These are phyloP conservation scores for Tinospora cordifolia DNA, from an alignment of 164 flowering plant genomes.

Conservation along the genomic window DNA sequence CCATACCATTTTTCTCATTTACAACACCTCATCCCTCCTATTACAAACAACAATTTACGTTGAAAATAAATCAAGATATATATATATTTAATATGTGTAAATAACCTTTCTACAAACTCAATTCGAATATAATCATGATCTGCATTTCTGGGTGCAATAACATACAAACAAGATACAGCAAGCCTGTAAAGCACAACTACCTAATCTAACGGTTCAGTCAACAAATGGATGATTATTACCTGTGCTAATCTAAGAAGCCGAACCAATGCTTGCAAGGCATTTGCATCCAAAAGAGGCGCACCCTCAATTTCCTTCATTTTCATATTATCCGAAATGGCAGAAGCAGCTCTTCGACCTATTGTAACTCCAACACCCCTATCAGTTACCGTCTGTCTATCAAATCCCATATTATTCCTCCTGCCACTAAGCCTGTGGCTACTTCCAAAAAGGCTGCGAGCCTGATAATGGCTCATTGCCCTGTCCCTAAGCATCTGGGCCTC, in stretches of 20 bases:
- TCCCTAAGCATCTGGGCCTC: slow-evolving; percentile 97
- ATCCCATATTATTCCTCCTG: slow-evolving; percentile 59
- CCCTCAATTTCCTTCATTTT: slow-evolving; percentile 83
- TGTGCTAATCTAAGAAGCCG: slow-evolving; percentile 76
- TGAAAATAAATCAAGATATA: not conserved
- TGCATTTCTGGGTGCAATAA: not conserved
- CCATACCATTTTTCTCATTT: not conserved
- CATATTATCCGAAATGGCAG: slow-evolving; percentile 49
- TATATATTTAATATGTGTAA: not conserved
- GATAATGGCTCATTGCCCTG: slow-evolving; percentile 90
- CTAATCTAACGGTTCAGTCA: not conserved
- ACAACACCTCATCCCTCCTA: not conserved
- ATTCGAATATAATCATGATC: slow-evolving; percentile 3
- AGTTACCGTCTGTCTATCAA: slow-evolving; percentile 71
- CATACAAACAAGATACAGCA: not conserved
- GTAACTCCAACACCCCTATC: slow-evolving; percentile 87
- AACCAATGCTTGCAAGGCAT: slow-evolving; percentile 71
- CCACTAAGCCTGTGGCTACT: slow-evolving; percentile 52
- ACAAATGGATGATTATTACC: slow-evolving; percentile 34
- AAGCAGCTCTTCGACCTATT: slow-evolving; percentile 52
- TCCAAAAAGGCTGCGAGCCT: slow-evolving; percentile 82
- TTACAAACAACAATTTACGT: not conserved
- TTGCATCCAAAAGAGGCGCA: slow-evolving; percentile 65
- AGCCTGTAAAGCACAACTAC: not conserved
- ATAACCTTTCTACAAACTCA: not conserved